Conservation (phyloP, 2,329 filamentous ascomycete genomes). For the Colletotrichum melonis region DNA sequence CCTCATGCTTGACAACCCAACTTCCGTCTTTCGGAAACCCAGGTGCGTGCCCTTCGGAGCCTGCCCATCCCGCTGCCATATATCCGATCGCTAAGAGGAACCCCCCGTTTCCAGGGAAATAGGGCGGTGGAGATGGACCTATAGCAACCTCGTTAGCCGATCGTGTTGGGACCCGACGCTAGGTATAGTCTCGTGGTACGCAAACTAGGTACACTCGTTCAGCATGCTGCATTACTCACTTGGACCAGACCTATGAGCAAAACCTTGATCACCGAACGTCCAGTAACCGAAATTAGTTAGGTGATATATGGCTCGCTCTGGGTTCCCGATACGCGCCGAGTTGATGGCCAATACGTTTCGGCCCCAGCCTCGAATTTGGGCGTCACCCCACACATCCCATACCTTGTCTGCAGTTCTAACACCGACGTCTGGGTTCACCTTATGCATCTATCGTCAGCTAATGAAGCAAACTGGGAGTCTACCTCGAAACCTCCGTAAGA, state of each 20-base stretch:
- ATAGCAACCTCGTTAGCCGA: not conserved
- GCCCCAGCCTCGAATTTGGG: constrained; percentile 57
- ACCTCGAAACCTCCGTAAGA: too few species aligned
- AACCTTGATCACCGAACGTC: constrained; percentile 48
- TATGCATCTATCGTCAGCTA: not conserved
- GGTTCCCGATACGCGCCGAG: constrained; percentile 52
- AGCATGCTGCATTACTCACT: constrained; percentile 22
- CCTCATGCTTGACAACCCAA: constrained; percentile 45
- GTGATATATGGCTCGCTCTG: constrained; percentile 52
- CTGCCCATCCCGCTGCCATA: constrained; percentile 41
- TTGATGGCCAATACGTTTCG: constrained; percentile 60
- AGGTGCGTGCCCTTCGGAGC: constrained; percentile 41
- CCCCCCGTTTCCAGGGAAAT: constrained; percentile 50
- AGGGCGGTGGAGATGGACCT: constrained; percentile 40
- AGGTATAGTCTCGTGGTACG: too few species aligned
- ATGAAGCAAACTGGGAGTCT: too few species aligned
- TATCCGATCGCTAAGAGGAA: constrained; percentile 51
- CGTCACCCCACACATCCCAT: constrained; percentile 52
- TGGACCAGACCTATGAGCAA: constrained; percentile 42
- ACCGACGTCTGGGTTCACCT: constrained; percentile 48
- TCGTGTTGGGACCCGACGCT: not conserved
- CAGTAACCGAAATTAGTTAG: constrained; percentile 54
- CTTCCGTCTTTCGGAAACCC: constrained; percentile 48
- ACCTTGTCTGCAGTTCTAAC: constrained; percentile 51
- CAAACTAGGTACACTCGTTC: too few species aligned